A percentile compares a stretch with the other conserved stretches of the same genome.
phyloP scores from a whole-genome alignment of 2,329 filamentous ascomycete species.

The Aspergillus piperis region DNA sequence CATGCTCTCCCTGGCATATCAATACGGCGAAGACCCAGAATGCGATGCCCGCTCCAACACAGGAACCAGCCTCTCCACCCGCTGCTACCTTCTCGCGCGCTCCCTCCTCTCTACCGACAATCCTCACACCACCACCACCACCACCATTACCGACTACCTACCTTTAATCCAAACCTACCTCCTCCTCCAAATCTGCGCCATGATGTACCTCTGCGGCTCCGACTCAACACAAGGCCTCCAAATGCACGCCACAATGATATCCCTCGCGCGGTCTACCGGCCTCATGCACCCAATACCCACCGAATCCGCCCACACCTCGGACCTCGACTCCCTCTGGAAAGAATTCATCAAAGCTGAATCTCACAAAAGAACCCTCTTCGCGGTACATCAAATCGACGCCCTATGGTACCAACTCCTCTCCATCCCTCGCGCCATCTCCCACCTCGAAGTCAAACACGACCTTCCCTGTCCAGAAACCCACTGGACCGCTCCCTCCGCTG shows the following conservation, averaged over 20 bases:
- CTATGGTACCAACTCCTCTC: slow-evolving; percentile 48
- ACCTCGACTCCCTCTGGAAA: slow-evolving; percentile 45
- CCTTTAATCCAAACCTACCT: slow-evolving; percentile 42
- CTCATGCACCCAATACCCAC: slow-evolving; percentile 36
- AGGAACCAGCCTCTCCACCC: slow-evolving; percentile 31
- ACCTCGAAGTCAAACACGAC: slow-evolving; percentile 50
- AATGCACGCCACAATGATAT: slow-evolving; percentile 46
- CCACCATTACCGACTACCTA: slow-evolving; percentile 20
- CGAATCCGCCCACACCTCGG: slow-evolving; percentile 24
- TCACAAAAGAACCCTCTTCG: slow-evolving; percentile 46
- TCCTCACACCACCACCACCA: slow-evolving; percentile 15
- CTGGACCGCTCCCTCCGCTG: slow-evolving; percentile 43
- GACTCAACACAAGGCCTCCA: slow-evolving; percentile 40
- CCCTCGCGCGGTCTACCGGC: slow-evolving; percentile 38
- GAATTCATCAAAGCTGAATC: slow-evolving; percentile 42
- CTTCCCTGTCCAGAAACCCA: slow-evolving; percentile 43
- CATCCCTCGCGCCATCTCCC: slow-evolving; percentile 29
- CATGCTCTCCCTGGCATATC: slow-evolving; percentile 44
- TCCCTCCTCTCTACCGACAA: slow-evolving; percentile 26
- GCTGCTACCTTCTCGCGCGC: slow-evolving; percentile 38
- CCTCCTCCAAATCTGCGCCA: slow-evolving; percentile 46
- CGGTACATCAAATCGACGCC: slow-evolving; percentile 47
- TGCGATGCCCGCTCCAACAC: slow-evolving; percentile 26
- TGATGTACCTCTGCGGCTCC: slow-evolving; percentile 46
- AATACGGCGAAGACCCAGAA: slow-evolving; percentile 44